Conservation (phyloP, 202 grass and related monocot genomes). For the Bolboschoenoplectus hybrid region DNA sequence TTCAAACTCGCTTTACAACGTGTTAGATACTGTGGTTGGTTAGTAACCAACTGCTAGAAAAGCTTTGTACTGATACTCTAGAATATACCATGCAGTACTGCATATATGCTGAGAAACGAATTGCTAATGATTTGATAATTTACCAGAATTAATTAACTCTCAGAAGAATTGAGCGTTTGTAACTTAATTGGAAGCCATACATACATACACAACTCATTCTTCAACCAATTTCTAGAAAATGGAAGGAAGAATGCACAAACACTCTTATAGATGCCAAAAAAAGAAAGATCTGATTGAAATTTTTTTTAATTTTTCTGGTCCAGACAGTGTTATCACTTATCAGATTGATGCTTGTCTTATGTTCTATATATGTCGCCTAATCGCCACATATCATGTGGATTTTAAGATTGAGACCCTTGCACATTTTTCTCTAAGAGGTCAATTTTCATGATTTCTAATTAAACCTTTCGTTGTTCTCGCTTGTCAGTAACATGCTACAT, state of each 20-base stretch:
- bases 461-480: not conserved
- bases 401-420: conserved; percentile 1
- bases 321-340: conserved; percentile 15
- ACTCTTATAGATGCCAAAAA: not conserved
- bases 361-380: not conserved
- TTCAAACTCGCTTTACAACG: not conserved
- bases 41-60: not conserved
- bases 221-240: not conserved
- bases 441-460: not conserved
- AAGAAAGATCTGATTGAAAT: not conserved
- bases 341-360: not conserved
- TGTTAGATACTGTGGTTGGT: not conserved
- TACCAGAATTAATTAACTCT: not conserved
- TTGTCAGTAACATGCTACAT: not conserved
- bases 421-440: not conserved
- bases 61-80: not conserved
- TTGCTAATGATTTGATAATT: conserved; percentile 15
- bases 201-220: not conserved
- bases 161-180: not conserved
- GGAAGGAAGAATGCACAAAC: not conserved
- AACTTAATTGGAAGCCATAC: not conserved
- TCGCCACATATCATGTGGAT: conserved; percentile 22
- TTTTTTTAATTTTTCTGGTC: not conserved
- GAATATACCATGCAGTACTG: not conserved
- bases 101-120: not conserved